phyloP scores from a whole-genome alignment of 1,284 basidiomycete species.

The Moniliophthora roreri region DNA sequence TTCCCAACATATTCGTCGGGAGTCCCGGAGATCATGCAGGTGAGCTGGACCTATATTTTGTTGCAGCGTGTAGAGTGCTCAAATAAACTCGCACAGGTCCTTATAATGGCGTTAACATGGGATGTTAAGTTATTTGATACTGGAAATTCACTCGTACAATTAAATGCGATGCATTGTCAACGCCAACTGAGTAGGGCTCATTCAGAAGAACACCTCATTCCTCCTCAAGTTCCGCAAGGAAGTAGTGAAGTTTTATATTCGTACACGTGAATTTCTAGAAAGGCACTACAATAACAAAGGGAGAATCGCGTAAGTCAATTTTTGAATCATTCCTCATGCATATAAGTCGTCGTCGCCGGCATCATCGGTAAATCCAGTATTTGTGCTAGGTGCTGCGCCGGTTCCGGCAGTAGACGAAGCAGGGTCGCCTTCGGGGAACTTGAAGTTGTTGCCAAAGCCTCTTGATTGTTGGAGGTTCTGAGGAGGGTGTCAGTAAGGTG shows the following conservation, averaged over 20 bases:
- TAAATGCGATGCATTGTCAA: no score
- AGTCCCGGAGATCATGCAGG: slow-evolving; percentile 30
- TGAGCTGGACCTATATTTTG: neutral
- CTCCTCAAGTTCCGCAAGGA: no score
- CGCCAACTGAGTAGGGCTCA: no score
- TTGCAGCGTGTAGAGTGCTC: neutral
- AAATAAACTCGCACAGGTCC: slow-evolving; percentile 10
- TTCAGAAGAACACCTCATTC: no score
- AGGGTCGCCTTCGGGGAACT: slow-evolving; percentile 86
- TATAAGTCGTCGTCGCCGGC: slow-evolving; percentile 87
- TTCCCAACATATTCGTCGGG: slow-evolving; percentile 32
- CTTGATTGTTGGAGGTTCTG: slow-evolving; percentile 88
- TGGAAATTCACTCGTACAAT: neutral
- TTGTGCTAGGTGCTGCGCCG: slow-evolving; percentile 47
- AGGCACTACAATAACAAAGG: no score
- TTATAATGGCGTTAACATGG: slow-evolving; percentile 33
- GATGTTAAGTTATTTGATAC: slow-evolving; percentile 20
- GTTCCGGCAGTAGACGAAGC: slow-evolving; percentile 46
- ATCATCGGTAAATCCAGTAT: slow-evolving; percentile 81
- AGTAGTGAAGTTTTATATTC: no score
- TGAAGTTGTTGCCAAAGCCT: slow-evolving; percentile 88
- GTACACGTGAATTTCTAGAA: no score
- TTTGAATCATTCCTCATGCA: slow-evolving; percentile 42
- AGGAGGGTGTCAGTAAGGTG: slow-evolving; percentile 8
- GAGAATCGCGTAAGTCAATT: neutral